These are phyloP conservation scores for Talaromyces sp. DNA, from an alignment of 2,329 filamentous ascomycete genomes.

Conservation along the genomic window DNA sequence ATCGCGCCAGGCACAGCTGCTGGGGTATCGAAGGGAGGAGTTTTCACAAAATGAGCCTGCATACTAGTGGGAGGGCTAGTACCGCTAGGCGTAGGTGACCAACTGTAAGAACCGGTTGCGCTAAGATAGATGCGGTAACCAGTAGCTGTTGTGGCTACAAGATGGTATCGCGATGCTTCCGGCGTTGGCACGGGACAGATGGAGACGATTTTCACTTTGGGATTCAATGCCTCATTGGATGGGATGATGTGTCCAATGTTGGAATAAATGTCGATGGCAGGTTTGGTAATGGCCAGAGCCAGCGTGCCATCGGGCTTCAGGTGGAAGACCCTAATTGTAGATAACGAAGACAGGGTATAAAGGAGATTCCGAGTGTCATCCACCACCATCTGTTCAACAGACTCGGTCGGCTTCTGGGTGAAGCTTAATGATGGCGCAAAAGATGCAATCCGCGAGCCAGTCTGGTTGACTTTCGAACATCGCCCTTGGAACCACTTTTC, in stretches of 20 bases:
- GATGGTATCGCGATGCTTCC: constrained; percentile 78
- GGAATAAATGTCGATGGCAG: constrained; percentile 54
- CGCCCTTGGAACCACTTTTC: constrained; percentile 93
- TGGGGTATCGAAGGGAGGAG: constrained; percentile 63
- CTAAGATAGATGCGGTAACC: constrained; percentile 91
- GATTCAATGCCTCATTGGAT: constrained; percentile 68
- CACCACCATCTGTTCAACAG: constrained; percentile 75
- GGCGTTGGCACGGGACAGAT: constrained; percentile 83
- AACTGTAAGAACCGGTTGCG: constrained; percentile 70
- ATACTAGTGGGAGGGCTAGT: constrained; percentile 82
- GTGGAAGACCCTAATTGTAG: constrained; percentile 88
- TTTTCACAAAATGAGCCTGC: constrained; percentile 96
- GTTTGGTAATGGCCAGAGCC: constrained; percentile 56
- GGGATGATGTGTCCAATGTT: constrained; percentile 83
- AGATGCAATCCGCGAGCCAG: constrained; percentile 69
- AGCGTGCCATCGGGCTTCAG: constrained; percentile 63
- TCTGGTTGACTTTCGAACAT: constrained; percentile 87
- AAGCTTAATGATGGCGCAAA: constrained; percentile 45
- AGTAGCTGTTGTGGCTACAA: constrained; percentile 86
- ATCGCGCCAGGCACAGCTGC: constrained; percentile 26
- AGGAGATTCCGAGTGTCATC: constrained; percentile 86
- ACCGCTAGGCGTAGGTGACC: constrained; percentile 55
- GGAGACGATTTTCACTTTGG: constrained; percentile 71
- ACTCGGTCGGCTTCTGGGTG: constrained; percentile 53
- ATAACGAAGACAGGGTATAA: constrained; percentile 84